phyloP scores from a whole-genome alignment of 2,329 filamentous ascomycete species.

The Ceratocystis variospora region DNA sequence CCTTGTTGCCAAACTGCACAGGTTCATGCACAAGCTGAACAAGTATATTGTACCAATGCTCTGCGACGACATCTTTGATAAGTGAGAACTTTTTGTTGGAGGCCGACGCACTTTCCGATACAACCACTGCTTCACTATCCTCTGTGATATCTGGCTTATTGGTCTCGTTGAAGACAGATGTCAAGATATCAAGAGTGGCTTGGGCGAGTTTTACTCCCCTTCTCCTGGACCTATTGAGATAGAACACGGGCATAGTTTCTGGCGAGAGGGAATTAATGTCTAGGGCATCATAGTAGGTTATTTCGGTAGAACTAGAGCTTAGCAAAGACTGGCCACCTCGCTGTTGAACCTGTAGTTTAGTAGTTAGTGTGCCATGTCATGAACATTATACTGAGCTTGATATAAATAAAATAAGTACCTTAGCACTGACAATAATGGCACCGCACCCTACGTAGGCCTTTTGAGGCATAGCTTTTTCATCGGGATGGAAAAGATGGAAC shows the following conservation, averaged over 20 bases:
- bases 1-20: conserved; percentile 31
- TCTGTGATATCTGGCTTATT: neutral
- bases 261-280: neutral
- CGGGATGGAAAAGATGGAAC: neutral
- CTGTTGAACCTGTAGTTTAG: neutral
- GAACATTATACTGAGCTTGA: neutral
- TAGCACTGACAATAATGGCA: neutral
- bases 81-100: conserved; percentile 30
- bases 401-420: neutral
- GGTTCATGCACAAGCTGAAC: conserved; percentile 52
- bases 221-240: neutral
- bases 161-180: neutral
- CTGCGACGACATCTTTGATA: conserved; percentile 46
- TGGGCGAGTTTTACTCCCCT: neutral
- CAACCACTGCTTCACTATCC: conserved; percentile 25
- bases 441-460: neutral
- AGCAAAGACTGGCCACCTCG: neutral
- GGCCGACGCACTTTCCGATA: conserved; percentile 39
- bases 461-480: neutral
- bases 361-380: neutral
- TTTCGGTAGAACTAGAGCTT: neutral
- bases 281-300: neutral
- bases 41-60: conserved; percentile 52
- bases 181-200: neutral
- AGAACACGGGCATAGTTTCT: neutral